Percentiles rank a stretch among this genome's conserved stretches.
Conservation (phyloP, 257 asterid genomes). For the Plectranthus barbatus region DNA sequence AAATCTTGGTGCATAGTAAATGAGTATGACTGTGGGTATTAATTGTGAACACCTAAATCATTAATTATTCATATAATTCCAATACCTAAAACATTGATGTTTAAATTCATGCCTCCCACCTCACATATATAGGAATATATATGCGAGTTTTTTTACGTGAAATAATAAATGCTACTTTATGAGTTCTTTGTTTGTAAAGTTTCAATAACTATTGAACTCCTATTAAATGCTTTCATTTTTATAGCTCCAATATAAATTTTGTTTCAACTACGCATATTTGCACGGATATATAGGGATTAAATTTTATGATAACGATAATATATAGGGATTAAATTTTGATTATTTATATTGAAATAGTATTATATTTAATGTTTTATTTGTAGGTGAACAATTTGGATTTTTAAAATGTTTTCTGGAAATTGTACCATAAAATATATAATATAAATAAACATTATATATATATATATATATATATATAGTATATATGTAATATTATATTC, state of each 20-base stretch:
- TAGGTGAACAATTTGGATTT: no score
- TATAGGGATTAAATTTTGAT: no score
- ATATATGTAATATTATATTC: no score
- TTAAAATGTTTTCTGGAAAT: no score
- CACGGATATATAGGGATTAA: no score
- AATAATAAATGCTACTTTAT: constrained; percentile 12
- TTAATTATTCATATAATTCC: constrained; percentile 24
- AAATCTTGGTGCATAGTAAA: constrained; percentile 39
- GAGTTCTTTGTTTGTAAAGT: constrained; percentile 2
- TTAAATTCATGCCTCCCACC: constrained; percentile 11
- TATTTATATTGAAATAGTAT: no score
- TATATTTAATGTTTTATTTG: no score
- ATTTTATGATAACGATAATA: no score
- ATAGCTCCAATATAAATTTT: constrained; percentile 7
- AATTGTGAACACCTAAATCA: constrained; percentile 28
- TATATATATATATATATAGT: no score
- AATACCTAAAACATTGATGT: constrained; percentile 19
- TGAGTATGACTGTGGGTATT: constrained; percentile 23
- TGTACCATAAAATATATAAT: no score
- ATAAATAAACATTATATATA: no score
- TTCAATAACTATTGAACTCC: constrained; percentile 5
- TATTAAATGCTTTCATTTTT: constrained; percentile 10
- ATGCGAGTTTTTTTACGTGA: not conserved
- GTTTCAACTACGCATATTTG: no score
- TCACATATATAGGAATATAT: not conserved